A percentile compares a stretch with the other conserved stretches of the same genome.
Conservation (phyloP, 768 basidiomycete species). For the Tulasnella sp. region DNA sequence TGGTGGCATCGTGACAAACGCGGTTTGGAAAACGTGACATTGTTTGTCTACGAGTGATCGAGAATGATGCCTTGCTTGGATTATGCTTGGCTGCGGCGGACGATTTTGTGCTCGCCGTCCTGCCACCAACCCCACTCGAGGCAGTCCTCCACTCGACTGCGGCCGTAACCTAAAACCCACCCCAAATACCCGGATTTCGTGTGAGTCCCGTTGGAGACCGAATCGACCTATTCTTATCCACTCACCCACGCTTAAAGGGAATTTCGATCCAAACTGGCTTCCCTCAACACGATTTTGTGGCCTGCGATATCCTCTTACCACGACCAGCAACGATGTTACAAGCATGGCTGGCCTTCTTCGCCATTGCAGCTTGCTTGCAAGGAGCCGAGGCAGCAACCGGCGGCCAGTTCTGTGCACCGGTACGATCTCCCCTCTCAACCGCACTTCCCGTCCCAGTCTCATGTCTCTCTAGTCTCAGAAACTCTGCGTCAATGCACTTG, state of each 20-base stretch:
- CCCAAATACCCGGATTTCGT: no score
- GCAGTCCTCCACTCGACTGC: no score
- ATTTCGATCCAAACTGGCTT: no score
- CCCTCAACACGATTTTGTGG: background rate
- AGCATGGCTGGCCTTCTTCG: background rate
- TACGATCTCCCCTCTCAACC: background rate
- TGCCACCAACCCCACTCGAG: no score
- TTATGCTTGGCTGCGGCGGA: no score
- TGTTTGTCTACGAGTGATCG: constrained; percentile 2
- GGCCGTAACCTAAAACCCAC: no score
- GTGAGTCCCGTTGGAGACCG: no score
- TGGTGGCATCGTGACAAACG: background rate
- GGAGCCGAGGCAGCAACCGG: constrained; percentile 1
- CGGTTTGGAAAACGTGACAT: background rate
- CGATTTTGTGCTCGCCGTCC: no score
- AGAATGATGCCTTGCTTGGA: no score
- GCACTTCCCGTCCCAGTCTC: background rate
- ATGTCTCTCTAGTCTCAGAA: background rate
- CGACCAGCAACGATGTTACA: background rate
- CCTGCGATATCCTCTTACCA: background rate
- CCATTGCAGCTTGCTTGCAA: background rate
- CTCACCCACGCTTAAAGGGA: no score
- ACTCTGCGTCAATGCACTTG: constrained; percentile 3
- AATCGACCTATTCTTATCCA: no score
- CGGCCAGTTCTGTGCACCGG: constrained; percentile 4